Conservation (phyloP, 257 asterid species). For the Lithospermum erythrorhizon region DNA sequence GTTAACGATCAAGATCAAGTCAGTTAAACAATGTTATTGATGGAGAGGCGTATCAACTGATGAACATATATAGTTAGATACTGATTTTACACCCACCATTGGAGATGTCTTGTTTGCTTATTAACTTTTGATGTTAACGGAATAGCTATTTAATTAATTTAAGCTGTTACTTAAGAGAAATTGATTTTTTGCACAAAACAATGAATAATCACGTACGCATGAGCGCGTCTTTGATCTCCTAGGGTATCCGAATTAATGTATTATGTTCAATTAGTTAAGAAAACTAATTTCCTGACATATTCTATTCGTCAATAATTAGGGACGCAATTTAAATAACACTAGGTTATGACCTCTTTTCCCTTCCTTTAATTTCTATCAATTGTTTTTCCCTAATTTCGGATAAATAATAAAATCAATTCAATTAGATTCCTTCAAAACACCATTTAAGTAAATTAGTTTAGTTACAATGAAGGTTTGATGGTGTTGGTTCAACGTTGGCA, state of each 20-base stretch:
- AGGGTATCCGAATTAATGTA: slow-evolving; percentile 46
- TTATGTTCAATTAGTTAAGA: slow-evolving; percentile 58
- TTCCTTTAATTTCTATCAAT: no score
- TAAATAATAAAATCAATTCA: no score
- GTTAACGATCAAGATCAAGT: slow-evolving; percentile 2
- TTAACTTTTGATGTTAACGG: slow-evolving; percentile 49
- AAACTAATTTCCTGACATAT: slow-evolving; percentile 28
- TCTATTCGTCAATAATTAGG: not conserved
- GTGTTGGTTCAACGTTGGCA: no score
- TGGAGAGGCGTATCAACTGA: not conserved
- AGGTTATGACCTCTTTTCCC: no score
- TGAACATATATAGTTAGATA: slow-evolving; percentile 23
- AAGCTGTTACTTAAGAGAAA: not conserved
- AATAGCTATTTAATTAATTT: slow-evolving; percentile 21
- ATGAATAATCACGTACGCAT: not conserved
- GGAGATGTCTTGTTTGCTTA: slow-evolving; percentile 48
- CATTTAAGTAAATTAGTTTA: no score
- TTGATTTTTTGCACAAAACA: not conserved
- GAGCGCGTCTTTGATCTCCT: slow-evolving; percentile 38
- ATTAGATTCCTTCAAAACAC: no score
- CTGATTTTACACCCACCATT: slow-evolving; percentile 69
- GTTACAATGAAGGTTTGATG: no score
- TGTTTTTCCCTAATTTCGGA: no score
- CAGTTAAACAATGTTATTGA: slow-evolving; percentile 4
- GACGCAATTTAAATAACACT: no score